Base-by-base conservation (phyloP, 257 asterid species). In the Catharanthus roseus region DNA sequence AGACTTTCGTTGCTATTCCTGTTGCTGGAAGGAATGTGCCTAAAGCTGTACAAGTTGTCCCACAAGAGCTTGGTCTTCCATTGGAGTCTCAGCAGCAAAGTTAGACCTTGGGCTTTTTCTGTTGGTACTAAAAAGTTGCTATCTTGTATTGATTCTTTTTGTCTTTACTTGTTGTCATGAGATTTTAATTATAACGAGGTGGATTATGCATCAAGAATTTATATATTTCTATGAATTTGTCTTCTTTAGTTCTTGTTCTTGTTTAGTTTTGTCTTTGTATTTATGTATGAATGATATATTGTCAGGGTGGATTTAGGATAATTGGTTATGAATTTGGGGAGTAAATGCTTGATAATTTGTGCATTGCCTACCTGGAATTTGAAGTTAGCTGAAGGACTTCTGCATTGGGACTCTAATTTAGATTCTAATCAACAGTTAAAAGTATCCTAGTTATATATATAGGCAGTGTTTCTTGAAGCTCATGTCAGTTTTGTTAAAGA, bases 1-100 rank as follows among this genome's bases (percentile, higher is more conserved):
- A 91, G 80, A 61, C 91, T 0, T 91, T 86, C 41, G 47, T 86
- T 85, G 99, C 97, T 51, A 51, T 85, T 9, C 86, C 99, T 16
- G 86, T 71, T 1, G 77, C 88, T 10, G 11, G 12, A 0, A 79
- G 96, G 41, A 57, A 71, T 65, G 62, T 67, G 6, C 58, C 78
- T 16, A 87, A 77, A 68, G 56, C 73, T 34, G 70, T 68, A 67
- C 82, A 65, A 29, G 80, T 68, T 15, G 72, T 47, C 34, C 72
- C 71, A 0, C 74, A 47, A 70, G 83, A 82, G 53, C 83, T 82
- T 47, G 79, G 77, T 21, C 71, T 78, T 18, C 74, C 72, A 33
- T 60, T 82, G 29, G 75, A 78, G 68, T 72, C 83, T 49, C 63
- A 69, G 67, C 72, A 72, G 26, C 74, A 33, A 57, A 16, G 64